Conservation (phyloP, 2,329 filamentous ascomycete species). For the Cladosporium sp. region DNA sequence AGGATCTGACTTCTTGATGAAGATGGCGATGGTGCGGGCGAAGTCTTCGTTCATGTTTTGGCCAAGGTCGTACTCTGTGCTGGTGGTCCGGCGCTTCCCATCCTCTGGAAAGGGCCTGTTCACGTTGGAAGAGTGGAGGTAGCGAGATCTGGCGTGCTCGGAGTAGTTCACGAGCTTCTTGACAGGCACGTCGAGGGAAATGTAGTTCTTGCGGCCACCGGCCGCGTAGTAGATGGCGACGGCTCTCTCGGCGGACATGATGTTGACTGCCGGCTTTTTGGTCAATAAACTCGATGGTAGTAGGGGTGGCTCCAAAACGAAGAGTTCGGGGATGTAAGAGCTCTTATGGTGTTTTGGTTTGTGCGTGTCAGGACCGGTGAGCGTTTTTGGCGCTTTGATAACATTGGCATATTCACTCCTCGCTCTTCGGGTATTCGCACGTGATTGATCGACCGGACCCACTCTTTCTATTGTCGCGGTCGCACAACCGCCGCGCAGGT, state of each 20-base stretch:
- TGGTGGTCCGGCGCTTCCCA: background rate
- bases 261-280: too few species aligned
- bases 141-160: background rate
- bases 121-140: background rate
- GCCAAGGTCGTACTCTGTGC: background rate
- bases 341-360: background rate
- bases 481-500: background rate
- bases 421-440: background rate
- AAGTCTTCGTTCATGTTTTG: background rate
- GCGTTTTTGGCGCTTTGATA: background rate
- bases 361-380: background rate
- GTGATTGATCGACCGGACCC: background rate
- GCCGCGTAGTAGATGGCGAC: background rate
- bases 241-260: background rate
- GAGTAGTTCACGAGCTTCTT: slow-evolving; percentile 21
- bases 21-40: background rate
- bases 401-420: background rate
- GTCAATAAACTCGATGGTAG: too few species aligned
- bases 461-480: background rate
- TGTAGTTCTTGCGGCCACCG: background rate
- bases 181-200: slow-evolving; percentile 10
- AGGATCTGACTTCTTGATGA: slow-evolving; percentile 1
- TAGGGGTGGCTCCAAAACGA: background rate
- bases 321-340: background rate
- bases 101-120: background rate